phyloP scores from a whole-genome alignment of 164 flowering plant genomes.

The Vitis cinerea region DNA sequence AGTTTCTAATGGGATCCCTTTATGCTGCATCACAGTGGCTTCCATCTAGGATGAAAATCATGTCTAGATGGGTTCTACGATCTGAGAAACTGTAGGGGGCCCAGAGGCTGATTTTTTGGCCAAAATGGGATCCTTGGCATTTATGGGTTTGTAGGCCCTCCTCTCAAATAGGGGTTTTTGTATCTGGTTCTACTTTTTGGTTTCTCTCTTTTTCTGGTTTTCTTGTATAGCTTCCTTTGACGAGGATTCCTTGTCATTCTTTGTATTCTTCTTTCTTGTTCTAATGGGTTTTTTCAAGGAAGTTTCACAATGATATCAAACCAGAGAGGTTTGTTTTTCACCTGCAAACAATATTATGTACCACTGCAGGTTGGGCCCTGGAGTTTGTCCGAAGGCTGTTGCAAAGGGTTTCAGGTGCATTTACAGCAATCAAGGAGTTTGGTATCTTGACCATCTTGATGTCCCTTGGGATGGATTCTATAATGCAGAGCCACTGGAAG shows the following conservation, averaged over 20 bases:
- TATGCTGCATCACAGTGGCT: neutral
- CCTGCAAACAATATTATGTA: neutral
- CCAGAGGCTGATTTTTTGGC: too few species aligned
- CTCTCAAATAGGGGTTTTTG: too few species aligned
- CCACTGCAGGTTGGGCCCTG: constrained; percentile 71
- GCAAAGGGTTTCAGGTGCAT: constrained; percentile 90
- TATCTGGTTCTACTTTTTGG: too few species aligned
- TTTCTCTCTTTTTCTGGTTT: too few species aligned
- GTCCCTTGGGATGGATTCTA: constrained; percentile 76
- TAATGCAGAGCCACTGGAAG: constrained; percentile 78
- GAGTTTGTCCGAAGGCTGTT: constrained; percentile 86
- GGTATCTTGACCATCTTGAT: constrained; percentile 95
- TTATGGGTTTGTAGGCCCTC: too few species aligned
- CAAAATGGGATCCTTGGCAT: too few species aligned
- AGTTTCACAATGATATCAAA: neutral
- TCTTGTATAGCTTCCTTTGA: too few species aligned
- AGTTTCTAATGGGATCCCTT: constrained; percentile 20
- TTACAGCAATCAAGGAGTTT: constrained; percentile 85
- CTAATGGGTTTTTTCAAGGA: neutral
- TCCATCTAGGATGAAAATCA: too few species aligned
- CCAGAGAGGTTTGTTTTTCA: neutral
- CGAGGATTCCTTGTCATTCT: too few species aligned
- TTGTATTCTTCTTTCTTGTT: neutral
- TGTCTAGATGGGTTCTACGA: too few species aligned
- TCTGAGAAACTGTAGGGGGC: too few species aligned